These are phyloP conservation scores for Phialophora chinensis DNA, from an alignment of 2,329 filamentous ascomycete species.

Conservation along the genomic window DNA sequence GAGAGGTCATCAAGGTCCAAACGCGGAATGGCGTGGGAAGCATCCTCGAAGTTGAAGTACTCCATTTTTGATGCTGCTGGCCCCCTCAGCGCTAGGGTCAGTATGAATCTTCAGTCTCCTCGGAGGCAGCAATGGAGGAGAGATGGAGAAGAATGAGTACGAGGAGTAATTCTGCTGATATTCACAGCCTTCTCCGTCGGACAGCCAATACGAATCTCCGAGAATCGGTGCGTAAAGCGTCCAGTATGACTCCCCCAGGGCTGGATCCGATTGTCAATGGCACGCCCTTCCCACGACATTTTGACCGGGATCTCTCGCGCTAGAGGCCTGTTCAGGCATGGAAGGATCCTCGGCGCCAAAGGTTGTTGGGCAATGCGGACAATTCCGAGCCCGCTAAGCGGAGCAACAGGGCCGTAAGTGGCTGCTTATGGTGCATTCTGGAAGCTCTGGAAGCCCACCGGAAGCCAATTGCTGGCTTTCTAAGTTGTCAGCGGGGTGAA, in stretches of 20 bases:
- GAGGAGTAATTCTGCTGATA: slow-evolving; percentile 7
- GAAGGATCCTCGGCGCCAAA: background rate
- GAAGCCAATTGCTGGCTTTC: background rate
- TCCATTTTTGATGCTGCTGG: slow-evolving; percentile 46
- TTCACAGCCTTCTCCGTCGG: slow-evolving; percentile 33
- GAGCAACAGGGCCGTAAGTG: slow-evolving; percentile 6
- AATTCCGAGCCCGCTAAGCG: slow-evolving; percentile 10
- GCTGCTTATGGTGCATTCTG: slow-evolving; percentile 14
- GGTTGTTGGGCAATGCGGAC: slow-evolving; percentile 9
- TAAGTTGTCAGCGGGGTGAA: background rate
- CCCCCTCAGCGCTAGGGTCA: background rate
- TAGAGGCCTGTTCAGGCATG: slow-evolving; percentile 7
- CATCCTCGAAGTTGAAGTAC: slow-evolving; percentile 56
- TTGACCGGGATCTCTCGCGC: slow-evolving; percentile 19
- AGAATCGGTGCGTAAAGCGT: slow-evolving; percentile 21
- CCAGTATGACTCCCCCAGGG: slow-evolving; percentile 30
- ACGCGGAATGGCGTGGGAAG: slow-evolving; percentile 47
- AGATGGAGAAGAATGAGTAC: slow-evolving; percentile 4
- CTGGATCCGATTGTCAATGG: slow-evolving; percentile 1
- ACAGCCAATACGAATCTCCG: slow-evolving; percentile 24
- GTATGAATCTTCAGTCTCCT: background rate
- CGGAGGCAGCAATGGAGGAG: slow-evolving; percentile 7
- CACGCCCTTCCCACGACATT: slow-evolving; percentile 36
- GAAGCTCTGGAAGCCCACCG: slow-evolving; percentile 14
- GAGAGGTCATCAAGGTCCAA: slow-evolving; percentile 49